Conservation (phyloP, 768 basidiomycete species). For the Tricholomella constricta region DNA sequence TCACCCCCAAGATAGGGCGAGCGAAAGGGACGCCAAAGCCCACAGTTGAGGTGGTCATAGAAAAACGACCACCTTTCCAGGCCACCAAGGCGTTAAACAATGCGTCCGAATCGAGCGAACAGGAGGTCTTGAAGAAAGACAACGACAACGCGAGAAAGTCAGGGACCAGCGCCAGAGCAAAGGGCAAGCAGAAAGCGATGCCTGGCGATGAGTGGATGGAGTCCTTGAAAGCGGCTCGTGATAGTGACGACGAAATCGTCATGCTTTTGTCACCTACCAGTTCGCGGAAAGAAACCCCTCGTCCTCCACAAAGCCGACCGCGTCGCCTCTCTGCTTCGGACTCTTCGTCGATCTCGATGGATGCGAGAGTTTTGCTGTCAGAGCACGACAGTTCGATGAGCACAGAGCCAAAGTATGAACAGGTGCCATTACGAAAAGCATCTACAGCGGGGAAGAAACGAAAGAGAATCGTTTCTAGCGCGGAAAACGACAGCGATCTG, state of each 20-base stretch:
- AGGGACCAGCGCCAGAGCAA: constrained; percentile 5
- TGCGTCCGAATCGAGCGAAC: not conserved
- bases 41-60: constrained; percentile 20
- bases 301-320: not conserved
- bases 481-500: constrained; percentile 3
- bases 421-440: not conserved
- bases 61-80: constrained; percentile 5
- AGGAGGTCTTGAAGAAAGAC: not conserved
- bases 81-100: not conserved
- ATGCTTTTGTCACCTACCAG: constrained; percentile 13
- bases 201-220: constrained; percentile 5
- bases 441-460: constrained; percentile 18
- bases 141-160: not conserved
- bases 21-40: not conserved
- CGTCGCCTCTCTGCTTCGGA: not conserved
- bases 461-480: constrained; percentile 20
- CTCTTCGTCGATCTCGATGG: not conserved
- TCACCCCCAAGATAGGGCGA: not conserved
- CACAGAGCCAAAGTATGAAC: constrained; percentile 3
- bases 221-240: constrained; percentile 20
- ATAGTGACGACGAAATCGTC: constrained; percentile 20
- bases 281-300: not conserved
- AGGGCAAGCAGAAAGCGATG: constrained; percentile 16
- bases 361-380: not conserved
- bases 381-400: not conserved